Evolutionary conservation across 129 eudicot genomes (phyloP).

Genomic region (Flaveria ramosissima): DNA sequence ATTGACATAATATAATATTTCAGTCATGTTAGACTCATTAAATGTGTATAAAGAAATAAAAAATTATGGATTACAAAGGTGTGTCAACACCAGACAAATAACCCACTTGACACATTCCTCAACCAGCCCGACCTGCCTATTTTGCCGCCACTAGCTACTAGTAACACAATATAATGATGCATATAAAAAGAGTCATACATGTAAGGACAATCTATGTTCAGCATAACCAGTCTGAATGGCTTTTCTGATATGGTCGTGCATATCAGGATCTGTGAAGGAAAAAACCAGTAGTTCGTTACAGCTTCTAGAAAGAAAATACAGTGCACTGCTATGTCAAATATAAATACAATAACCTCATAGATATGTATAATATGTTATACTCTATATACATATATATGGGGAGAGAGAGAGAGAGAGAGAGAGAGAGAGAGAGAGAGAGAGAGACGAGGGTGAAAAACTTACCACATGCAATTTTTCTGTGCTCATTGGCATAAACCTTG

Average conservation of each 20-base stretch:
- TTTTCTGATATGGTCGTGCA: slow-evolving; percentile 63
- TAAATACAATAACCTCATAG: background rate
- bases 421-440: background rate
- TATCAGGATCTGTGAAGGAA: slow-evolving; percentile 62
- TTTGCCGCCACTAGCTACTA: background rate
- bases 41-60: background rate
- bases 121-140: background rate
- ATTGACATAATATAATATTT: too few relatives aligned
- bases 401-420: background rate
- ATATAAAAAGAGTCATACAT: slow-evolving; percentile 46
- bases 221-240: slow-evolving; percentile 64
- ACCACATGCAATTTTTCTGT: slow-evolving; percentile 85
- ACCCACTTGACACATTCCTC: background rate
- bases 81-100: background rate
- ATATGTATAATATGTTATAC: background rate
- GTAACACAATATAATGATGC: background rate
- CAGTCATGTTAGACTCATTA: too few relatives aligned
- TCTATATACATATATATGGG: background rate
- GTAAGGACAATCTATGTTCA: slow-evolving; percentile 57
- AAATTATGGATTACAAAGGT: background rate
- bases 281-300: slow-evolving; percentile 3
- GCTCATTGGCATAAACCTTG: slow-evolving; percentile 85
- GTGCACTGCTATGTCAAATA: background rate
- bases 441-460: slow-evolving; percentile 25
- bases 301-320: background rate